phyloP scores from a whole-genome alignment of 2,329 filamentous ascomycete genomes.

The Cladophialophora psammophila region DNA sequence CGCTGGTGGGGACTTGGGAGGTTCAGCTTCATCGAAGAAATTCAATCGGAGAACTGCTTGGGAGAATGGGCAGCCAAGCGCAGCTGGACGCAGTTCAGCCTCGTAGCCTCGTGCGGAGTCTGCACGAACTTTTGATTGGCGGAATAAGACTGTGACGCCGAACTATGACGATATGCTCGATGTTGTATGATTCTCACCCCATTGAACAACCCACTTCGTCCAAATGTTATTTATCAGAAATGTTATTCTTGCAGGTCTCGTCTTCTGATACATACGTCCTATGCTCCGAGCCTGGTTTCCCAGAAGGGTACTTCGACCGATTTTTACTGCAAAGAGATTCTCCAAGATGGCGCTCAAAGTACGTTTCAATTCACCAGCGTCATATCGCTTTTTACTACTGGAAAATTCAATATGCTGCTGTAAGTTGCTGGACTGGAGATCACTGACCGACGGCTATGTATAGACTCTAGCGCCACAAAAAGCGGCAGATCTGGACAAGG shows the following conservation, averaged over 20 bases:
- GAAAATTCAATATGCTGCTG: not conserved
- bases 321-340: slow-evolving; percentile 29
- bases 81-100: not conserved
- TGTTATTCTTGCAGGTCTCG: not conserved
- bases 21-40: slow-evolving; percentile 3
- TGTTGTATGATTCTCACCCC: not conserved
- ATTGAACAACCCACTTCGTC: not conserved
- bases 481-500: slow-evolving; percentile 86
- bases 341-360: slow-evolving; percentile 54
- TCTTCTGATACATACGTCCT: slow-evolving; percentile 7
- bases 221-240: not conserved
- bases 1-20: slow-evolving; percentile 9
- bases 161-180: slow-evolving; percentile 29
- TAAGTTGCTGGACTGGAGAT: not conserved
- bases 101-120: slow-evolving; percentile 23
- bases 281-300: slow-evolving; percentile 28
- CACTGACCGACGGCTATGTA: not conserved
- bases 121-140: slow-evolving; percentile 32
- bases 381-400: not conserved
- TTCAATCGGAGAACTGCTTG: slow-evolving; percentile 15
- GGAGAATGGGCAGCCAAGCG: not conserved
- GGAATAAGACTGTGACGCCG: slow-evolving; percentile 1
- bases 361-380: slow-evolving; percentile 6
- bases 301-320: slow-evolving; percentile 18
- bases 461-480: slow-evolving; percentile 86